Evolutionary conservation across 495 filamentous ascomycete species (phyloP).

Genomic region (Entonaema liquescens): DNA sequence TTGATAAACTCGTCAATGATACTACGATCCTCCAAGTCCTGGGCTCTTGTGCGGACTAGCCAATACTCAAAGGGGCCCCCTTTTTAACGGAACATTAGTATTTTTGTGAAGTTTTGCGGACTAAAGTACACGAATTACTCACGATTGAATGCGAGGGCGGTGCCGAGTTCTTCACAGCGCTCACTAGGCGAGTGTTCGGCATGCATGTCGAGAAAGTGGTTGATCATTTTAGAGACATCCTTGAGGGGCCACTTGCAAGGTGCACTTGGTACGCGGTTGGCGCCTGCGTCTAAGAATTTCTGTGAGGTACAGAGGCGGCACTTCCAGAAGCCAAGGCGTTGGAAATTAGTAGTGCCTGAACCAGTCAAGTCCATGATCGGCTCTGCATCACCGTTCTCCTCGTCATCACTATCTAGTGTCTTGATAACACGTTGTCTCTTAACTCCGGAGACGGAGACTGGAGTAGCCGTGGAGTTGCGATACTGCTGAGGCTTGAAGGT

Average conservation of each 20-base stretch:
- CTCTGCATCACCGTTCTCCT: constrained; percentile 2
- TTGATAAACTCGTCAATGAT: constrained; percentile 49
- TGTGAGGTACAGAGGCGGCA: constrained; percentile 53
- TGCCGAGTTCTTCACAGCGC: constrained; percentile 52
- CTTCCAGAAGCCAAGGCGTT: constrained; percentile 57
- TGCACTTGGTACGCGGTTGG: constrained; percentile 51
- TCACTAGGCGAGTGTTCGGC: constrained; percentile 50
- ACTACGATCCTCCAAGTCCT: constrained; percentile 45
- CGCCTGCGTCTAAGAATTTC: constrained; percentile 52
- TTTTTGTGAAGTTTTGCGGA: not conserved
- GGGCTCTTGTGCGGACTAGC: constrained; percentile 48
- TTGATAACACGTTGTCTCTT: constrained; percentile 28
- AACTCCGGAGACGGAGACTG: not conserved
- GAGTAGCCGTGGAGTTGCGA: constrained; percentile 4
- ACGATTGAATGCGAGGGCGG: constrained; percentile 52
- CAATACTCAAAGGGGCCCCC: constrained; percentile 59
- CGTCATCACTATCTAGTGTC: constrained; percentile 26
- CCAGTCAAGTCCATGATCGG: not conserved
- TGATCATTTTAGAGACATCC: constrained; percentile 57
- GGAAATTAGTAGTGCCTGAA: constrained; percentile 28
- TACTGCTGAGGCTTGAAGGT: constrained; percentile 1
- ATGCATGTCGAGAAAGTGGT: constrained; percentile 57
- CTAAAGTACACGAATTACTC: constrained; percentile 18
- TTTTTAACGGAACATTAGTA: constrained; percentile 26
- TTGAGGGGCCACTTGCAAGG: constrained; percentile 59